Evolutionary conservation across 495 filamentous ascomycete genomes (phyloP).

Genomic region (Astrothelium subdiscretum): DNA sequence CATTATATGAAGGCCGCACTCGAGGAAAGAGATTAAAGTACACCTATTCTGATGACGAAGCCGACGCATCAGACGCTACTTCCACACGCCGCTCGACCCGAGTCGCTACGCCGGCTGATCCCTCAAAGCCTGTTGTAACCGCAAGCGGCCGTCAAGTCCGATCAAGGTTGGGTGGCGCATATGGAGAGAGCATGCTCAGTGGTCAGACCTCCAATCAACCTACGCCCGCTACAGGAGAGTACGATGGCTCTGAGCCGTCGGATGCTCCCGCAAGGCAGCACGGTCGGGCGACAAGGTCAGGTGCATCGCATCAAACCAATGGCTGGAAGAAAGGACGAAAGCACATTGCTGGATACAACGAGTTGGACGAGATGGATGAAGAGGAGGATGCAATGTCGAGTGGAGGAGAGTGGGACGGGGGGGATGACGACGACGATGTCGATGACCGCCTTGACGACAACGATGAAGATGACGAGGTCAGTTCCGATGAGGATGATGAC

Average conservation of each 20-base stretch:
- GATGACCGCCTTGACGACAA: slow-evolving; percentile 17
- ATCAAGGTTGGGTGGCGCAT: slow-evolving; percentile 59
- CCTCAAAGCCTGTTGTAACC: slow-evolving; percentile 62
- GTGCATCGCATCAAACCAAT: slow-evolving; percentile 26
- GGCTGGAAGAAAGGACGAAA: slow-evolving; percentile 25
- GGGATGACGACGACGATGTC: slow-evolving; percentile 62
- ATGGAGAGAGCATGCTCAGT: slow-evolving; percentile 59
- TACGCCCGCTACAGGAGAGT: slow-evolving; percentile 23
- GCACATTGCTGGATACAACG: slow-evolving; percentile 39
- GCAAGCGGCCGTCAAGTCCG: slow-evolving; percentile 83
- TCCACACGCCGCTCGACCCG: slow-evolving; percentile 60
- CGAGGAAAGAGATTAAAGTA: slow-evolving; percentile 92
- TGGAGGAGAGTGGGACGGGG: slow-evolving; percentile 54
- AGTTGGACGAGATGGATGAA: slow-evolving; percentile 50
- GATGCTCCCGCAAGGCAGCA: slow-evolving; percentile 17
- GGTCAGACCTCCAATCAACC: slow-evolving; percentile 30
- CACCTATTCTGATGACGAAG: slow-evolving; percentile 66
- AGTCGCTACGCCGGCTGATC: slow-evolving; percentile 50
- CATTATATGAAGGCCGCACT: slow-evolving; percentile 90
- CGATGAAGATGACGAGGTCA: slow-evolving; percentile 14
- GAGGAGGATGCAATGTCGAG: slow-evolving; percentile 47
- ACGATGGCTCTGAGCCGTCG: slow-evolving; percentile 23
- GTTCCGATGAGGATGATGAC: slow-evolving; percentile 10
- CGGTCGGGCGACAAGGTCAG: slow-evolving; percentile 22
- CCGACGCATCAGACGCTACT: slow-evolving; percentile 47